Base-by-base conservation (phyloP, 306 rosid species). In the Trifolium pratense region DNA sequence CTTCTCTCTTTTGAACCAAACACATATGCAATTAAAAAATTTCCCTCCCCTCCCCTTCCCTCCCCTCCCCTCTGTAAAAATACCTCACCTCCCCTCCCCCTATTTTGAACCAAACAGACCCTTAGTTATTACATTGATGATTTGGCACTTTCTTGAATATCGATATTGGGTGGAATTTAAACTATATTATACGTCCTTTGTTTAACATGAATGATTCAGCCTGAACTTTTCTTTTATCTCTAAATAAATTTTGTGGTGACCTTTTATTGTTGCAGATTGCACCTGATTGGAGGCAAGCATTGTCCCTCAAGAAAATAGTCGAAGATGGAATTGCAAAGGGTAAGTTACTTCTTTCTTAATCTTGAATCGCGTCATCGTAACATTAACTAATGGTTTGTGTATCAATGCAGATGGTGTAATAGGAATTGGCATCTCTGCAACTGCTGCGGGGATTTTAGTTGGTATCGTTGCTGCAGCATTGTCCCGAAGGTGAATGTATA, bases 251-350 rank as follows among this genome's bases (percentile, higher is more conserved):
- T 40, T 23, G 16, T 5, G 51, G 40, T 52, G 18, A 34, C 49
- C 40, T 51, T 71, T 74, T 77, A 79, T 63, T 79, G 59, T 81
- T 77, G 85, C 80, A 93, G 98, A 86, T 87, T 85, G 96, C 92
- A 51, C 97, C 98, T 66, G 96, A 89, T 80, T 93, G 97, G 98
- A 89, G 98, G 74, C 97, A 93, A 80, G 95, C 97, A 48, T 78
- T 66, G 71, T 66, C 82, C 61, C 91, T 91, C 65, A 89, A 88
- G 83, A 89, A 85, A 70, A 12, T 82, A 23, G 85, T 88, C 9
- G 97, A 91, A 80, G 96, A 89, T 43, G 71, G 68, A 71, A 87
- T 93, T 75, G 89, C 90, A 31, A 91, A 92, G 78, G 97, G 96
- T 91, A 76, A 43, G 49, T 45, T 14, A 9, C 66, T 39, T 72